Conservation (phyloP, 805 yeast genomes). For the Candida pseudoglaebosa region DNA sequence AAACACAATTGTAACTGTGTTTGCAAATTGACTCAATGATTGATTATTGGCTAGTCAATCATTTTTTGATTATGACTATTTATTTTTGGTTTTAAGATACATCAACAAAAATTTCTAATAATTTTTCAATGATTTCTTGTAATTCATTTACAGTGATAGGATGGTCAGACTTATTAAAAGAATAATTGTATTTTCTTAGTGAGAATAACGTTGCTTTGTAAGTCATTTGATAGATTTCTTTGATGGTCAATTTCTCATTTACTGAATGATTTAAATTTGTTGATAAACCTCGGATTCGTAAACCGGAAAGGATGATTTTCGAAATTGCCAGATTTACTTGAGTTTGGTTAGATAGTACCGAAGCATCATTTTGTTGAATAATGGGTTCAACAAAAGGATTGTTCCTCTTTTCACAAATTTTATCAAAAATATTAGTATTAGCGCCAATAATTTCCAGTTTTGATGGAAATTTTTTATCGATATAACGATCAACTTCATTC, state of each 20-base stretch:
- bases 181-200: constrained; percentile 32
- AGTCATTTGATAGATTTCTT: constrained; percentile 41
- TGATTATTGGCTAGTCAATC: no score
- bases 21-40: no score
- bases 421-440: constrained; percentile 29
- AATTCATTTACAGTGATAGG: constrained; percentile 25
- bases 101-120: constrained; percentile 36
- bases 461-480: background rate
- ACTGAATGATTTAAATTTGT: constrained; percentile 15
- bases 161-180: constrained; percentile 15
- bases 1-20: no score
- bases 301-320: constrained; percentile 36
- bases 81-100: constrained; percentile 8
- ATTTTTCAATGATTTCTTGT: constrained; percentile 37
- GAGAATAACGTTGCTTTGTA: constrained; percentile 35
- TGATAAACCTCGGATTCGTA: constrained; percentile 38
- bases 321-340: constrained; percentile 31
- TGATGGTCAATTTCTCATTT: constrained; percentile 33
- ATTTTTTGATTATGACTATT: background rate
- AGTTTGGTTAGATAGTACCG: constrained; percentile 19
- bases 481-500: constrained; percentile 7
- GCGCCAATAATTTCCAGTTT: background rate
- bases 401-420: constrained; percentile 26
- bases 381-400: constrained; percentile 13
- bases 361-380: background rate